Evolutionary conservation across 768 basidiomycete genomes (phyloP).

Genomic region (Leccinum truebloodii): DNA sequence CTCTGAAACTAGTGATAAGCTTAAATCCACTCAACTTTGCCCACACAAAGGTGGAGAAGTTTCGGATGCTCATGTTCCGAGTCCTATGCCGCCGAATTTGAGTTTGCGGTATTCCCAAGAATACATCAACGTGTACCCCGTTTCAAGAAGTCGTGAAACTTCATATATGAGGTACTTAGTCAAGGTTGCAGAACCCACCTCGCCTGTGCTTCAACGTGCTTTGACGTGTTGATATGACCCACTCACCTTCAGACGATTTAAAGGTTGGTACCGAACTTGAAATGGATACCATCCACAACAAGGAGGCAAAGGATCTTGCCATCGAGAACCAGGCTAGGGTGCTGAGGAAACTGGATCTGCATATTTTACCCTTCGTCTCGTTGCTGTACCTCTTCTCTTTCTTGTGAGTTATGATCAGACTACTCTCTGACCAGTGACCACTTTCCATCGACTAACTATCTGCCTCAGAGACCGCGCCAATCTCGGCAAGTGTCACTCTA

Average conservation of each 20-base stretch:
- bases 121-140: neutral
- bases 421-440: neutral
- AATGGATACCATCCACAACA: constrained; percentile 17
- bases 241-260: neutral
- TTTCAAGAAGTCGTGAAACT: neutral
- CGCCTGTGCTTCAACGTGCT: neutral
- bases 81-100: neutral
- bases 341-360: neutral
- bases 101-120: neutral
- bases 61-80: neutral
- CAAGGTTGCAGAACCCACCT: neutral
- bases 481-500: constrained; percentile 34
- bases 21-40: neutral
- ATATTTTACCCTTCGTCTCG: neutral
- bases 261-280: constrained; percentile 4
- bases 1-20: neutral
- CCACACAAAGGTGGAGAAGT: neutral
- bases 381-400: neutral
- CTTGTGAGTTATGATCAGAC: neutral
- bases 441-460: neutral
- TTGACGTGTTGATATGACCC: constrained; percentile 6
- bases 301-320: neutral
- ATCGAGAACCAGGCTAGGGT: neutral
- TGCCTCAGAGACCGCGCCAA: constrained; percentile 43
- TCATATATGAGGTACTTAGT: neutral